Conservation (phyloP, 2,329 filamentous ascomycete genomes). For the Hirsutella minnesotensis region DNA sequence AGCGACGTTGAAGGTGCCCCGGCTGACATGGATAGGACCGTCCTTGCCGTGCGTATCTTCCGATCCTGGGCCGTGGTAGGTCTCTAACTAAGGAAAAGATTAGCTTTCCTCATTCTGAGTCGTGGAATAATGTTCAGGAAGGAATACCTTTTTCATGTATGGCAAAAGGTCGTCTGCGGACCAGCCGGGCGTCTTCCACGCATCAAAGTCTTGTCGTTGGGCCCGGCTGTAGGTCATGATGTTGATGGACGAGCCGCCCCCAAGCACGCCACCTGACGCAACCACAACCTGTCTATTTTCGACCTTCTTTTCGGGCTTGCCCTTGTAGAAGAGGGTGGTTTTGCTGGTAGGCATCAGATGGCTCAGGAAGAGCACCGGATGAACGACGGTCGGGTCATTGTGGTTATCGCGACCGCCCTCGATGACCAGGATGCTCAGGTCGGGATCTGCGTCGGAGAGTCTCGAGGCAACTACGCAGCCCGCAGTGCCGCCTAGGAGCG, state of each 20-base stretch:
- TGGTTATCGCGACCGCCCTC: conserved; percentile 16
- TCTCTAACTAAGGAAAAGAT: conserved; percentile 31
- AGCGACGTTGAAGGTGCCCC: conserved; percentile 31
- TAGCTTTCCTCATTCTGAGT: too few relatives aligned
- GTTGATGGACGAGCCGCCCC: conserved; percentile 22
- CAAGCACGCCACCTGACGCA: conserved; percentile 14
- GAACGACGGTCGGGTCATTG: conserved; percentile 12
- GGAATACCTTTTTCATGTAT: conserved; percentile 17
- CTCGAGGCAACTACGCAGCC: conserved; percentile 15
- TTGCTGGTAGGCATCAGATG: conserved; percentile 11
- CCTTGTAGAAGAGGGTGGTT: conserved; percentile 12
- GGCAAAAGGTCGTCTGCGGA: conserved; percentile 17
- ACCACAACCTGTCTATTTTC: conserved; percentile 12
- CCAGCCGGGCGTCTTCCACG: conserved; percentile 23
- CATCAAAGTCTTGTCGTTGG: conserved; percentile 19
- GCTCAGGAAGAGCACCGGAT: conserved; percentile 10
- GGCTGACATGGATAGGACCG: conserved; percentile 44
- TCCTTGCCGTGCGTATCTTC: conserved; percentile 19
- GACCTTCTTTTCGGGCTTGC: conserved; percentile 11
- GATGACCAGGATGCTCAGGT: conserved; percentile 14
- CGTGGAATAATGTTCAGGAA: neutral
- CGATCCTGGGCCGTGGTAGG: conserved; percentile 28
- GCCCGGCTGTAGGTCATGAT: conserved; percentile 19
- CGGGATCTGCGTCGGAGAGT: conserved; percentile 13
- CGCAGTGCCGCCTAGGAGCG: conserved; percentile 12